Conservation (phyloP, 257 asterid genomes). For the Datura wrightii region DNA sequence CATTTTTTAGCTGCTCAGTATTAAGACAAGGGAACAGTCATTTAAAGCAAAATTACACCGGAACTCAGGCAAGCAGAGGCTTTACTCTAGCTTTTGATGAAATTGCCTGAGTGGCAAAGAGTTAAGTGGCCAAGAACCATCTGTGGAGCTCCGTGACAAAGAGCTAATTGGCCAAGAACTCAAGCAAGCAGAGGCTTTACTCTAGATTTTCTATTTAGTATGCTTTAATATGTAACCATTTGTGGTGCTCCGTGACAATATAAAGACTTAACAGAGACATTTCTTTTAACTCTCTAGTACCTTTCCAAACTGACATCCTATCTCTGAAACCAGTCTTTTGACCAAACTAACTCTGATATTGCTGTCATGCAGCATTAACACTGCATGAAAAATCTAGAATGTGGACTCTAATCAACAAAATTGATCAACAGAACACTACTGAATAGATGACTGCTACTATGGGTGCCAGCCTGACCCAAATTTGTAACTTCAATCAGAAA, state of each 20-base stretch:
- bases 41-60: conserved; percentile 10
- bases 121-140: neutral
- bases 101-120: neutral
- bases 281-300: neutral
- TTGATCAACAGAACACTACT: neutral
- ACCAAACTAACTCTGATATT: neutral
- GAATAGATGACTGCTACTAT: neutral
- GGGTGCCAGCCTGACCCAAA: neutral
- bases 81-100: neutral
- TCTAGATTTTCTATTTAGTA: neutral
- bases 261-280: neutral
- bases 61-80: conserved; percentile 24
- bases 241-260: neutral
- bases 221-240: conserved; percentile 2
- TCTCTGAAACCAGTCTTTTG: neutral
- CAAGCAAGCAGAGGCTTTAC: neutral
- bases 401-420: neutral
- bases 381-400: conserved; percentile 2
- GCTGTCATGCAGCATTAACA: neutral
- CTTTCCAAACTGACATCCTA: neutral
- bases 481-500: neutral
- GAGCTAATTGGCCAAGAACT: neutral
- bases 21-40: neutral
- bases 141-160: neutral
- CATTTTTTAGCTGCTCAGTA: neutral